phyloP scores from a whole-genome alignment of 768 basidiomycete genomes.

The Suillus subluteus region DNA sequence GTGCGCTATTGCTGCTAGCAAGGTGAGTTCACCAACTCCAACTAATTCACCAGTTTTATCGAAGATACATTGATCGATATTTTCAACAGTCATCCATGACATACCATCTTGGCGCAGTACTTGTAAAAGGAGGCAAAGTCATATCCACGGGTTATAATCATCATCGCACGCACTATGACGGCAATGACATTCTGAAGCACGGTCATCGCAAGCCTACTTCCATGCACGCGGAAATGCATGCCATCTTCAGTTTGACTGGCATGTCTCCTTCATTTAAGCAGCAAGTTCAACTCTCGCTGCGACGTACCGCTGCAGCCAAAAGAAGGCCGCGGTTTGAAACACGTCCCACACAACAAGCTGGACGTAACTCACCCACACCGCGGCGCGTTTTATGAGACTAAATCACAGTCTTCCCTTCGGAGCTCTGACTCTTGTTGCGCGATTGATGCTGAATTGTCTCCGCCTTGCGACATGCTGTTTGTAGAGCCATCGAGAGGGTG shows the following conservation, averaged over 20 bases:
- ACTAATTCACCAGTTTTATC: not conserved
- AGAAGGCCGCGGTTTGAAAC: conserved; percentile 17
- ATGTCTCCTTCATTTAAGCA: conserved; percentile 55
- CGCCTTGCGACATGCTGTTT: not conserved
- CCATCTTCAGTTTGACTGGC: conserved; percentile 55
- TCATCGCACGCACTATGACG: conserved; percentile 56
- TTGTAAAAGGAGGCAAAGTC: conserved; percentile 56
- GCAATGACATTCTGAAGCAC: conserved; percentile 40
- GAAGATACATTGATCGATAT: not conserved
- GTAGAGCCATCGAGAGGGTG: conserved; percentile 27
- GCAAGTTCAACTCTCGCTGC: conserved; percentile 49
- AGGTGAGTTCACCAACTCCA: conserved; percentile 27
- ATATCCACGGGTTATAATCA: conserved; percentile 58
- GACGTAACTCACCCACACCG: not conserved
- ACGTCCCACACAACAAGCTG: conserved; percentile 11
- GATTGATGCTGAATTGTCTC: conserved; percentile 4
- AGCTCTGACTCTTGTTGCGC: not conserved
- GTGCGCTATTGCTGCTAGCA: conserved; percentile 51
- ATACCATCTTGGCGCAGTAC: conserved; percentile 49
- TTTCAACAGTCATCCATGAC: conserved; percentile 44
- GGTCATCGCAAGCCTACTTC: conserved; percentile 45
- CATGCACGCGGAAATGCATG: conserved; percentile 66
- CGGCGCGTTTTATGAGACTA: not conserved
- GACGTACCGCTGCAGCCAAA: conserved; percentile 27
- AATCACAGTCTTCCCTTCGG: not conserved